Base-by-base conservation (phyloP, 768 basidiomycete species). In the Rhodotorula kratochvilovae region DNA sequence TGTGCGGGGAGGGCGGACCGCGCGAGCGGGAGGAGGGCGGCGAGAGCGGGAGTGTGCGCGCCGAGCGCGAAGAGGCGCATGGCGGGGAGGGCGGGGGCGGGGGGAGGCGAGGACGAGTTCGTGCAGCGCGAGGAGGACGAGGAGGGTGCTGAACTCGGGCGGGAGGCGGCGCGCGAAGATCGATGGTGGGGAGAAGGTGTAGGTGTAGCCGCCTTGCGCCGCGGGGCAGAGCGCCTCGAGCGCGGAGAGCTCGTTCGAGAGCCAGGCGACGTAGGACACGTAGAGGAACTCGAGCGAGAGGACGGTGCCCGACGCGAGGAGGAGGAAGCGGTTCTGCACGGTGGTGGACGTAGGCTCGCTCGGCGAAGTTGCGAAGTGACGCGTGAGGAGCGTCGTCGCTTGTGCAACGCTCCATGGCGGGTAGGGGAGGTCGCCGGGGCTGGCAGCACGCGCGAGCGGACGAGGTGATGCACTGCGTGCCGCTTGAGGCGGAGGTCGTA, bases 11-110 rank as follows among this genome's bases (percentile, higher is more conserved):
- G 61, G 35, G 29, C 53, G 33, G 11, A 16, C 6, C 36, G 45
- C 3, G 56, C 45, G 17, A 62, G 67, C 8, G 46, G 53, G 13
- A 68, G 25, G 23, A 59, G 56, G 23, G 55, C 21, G 6, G 23
- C 39, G 57, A 73, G 71, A 16, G 63, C 61, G 42, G 63, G 54
- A 16, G 39, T 31, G 53, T 70, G 72, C 48, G 66, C 31, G 57
- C 62, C 67, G 68, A 76, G 72, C 25, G 74, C 71, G 68, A 76
- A 72, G 33, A 55, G 29, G 60, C 68, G 68, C 71, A 76, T 72
- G 23, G 36, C 29, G 12, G 13, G 39, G 7, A 70, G 57, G 16
- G 16, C 29, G 23, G 48, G 35, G 56, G 31, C 29, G 36, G 13
- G 15, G 46, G 27, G 45, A 39, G 55, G 61, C 27, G 27, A 54